Base-by-base conservation (phyloP, 306 rosid species). In the Vicia sativa region DNA sequence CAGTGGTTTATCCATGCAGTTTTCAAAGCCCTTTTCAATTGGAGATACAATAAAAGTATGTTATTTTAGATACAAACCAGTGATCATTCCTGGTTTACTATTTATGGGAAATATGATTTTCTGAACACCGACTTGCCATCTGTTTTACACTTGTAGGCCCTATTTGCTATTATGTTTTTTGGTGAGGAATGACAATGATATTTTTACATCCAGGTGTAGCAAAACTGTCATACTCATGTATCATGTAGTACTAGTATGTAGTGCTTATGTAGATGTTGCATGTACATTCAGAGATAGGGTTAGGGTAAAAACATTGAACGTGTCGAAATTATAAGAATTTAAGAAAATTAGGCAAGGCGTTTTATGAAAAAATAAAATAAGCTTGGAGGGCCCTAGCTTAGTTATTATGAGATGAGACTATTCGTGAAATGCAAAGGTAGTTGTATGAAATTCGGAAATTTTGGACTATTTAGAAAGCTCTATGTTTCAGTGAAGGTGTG, bases 11-110 rank as follows among this genome's bases (percentile, higher is more conserved):
- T 79, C 87, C 16, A 82, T 93, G 91, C 99, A 93, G 59, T 93
- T 93, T 75, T 85, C 95, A 1, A 85, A 78, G 86, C 99, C 97
- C 43, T 93, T 93, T 74, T 88, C 99, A 46, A 76, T 90, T 16
- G 99, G 96, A 82, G 99, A 93, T 79, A 93, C 97, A 10, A 93
- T 93, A 75, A 93, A 86, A 85, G 97, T 88, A 81, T 35, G 86
- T 72, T 68, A 38, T 23, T 54, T 52, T 68, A 14, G 65, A 19
- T 78, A 43, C 43, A 74, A 35, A 16, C 50, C 73, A 69, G 9
- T 73, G 63, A 11, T 21, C 41, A 9, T 12, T 58, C 55, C 38
- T 18, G 38, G 37, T 39, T 68, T 56, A 50, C 25, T 44, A 55
- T 53, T 62, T 19, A 28, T 55, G 6, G 55, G 62, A 54, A 13